Base-by-base conservation (phyloP, 306 rosid genomes). In the Quercus alba region DNA sequence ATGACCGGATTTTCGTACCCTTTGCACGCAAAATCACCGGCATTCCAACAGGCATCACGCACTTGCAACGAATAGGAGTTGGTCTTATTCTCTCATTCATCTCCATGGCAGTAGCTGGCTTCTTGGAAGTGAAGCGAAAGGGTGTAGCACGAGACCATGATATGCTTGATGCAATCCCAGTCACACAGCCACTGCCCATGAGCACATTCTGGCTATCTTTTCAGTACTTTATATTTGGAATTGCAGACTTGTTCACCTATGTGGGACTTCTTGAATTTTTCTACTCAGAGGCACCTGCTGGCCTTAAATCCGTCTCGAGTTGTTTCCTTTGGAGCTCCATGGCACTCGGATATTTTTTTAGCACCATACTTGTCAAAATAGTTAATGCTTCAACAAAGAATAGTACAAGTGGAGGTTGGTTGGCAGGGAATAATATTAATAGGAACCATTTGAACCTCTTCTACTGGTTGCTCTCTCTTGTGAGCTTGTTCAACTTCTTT, bases 311-410 rank as follows among this genome's bases (percentile, higher is more conserved):
- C 15, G 83, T 92, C 18, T 91, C 98, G 5, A 91, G 94, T 19
- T 95, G 97, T 87, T 95, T 95, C 79, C 91, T 95, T 0, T 93
- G 99, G 99, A 80, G 51, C 72, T 95, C 99, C 2, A 93, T 95
- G 99, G 99, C 96, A 5, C 76, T 93, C 18, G 99, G 99, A 18
- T 95, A 95, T 73, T 95, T 70, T 66, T 69, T 83, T 12, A 95
- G 99, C 85, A 88, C 99, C 30, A 83, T 95, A 31, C 35, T 93
- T 76, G 96, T 95, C 25, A 85, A 91, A 81, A 62, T 84, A 46
- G 97, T 93, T 72, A 95, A 95, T 83, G 66, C 69, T 52, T 97
- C 93, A 4, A 90, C 98, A 5, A 81, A 87, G 56, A 75, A 84
- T 55, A 61, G 44, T 13, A 90, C 89, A 18, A 89, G 89, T 75